Evolutionary conservation across 2,329 filamentous ascomycete species (phyloP), one percentile per base, ranked within the genome.

Genomic region (Colletotrichum tropicale): DNA sequence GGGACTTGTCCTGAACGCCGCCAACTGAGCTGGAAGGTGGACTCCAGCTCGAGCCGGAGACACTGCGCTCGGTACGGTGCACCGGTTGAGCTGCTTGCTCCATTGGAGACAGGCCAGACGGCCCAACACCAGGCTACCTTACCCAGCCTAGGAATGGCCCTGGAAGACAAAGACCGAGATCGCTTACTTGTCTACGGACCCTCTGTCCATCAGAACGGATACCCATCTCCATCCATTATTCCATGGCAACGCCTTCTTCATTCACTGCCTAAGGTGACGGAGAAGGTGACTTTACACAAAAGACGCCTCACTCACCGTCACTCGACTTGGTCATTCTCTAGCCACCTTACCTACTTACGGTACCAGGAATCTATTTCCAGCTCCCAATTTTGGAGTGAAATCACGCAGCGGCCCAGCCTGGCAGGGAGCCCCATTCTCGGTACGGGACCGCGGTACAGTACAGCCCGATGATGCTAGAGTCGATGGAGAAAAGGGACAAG

Each of bases 1-100:
- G 74, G 74, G 74, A 76, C 34, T 73, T 67, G 56, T 24, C 58
- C 62, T 43, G 21, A 26, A 66, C 34, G 58, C 43, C 56, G 56
- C 28, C 34, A 21, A 70, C 67, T 52, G n/a, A 52, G 43, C 43
- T 52, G 56, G 62, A 48, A 71, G 68, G 68, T 75, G 71, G 71
- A 71, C 71, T 74, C 71, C 36, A 74, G 66, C 71, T 67, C 71
- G 68, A 74, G 66, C 71, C 71, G 66, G 71, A 70, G 66, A 32
- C 66, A 34, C 71, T 74, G 60, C 24, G 32, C 66, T 74, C 58
- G 66, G 66, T 67, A 43, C 36, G 64, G 70, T 48, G 70, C 70
- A 61, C 71, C 66, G 32, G 32, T 74, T 43, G 58, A 65, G 66
- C 48, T 30, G 56, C 65, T 61, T 68, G 26, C 56, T 30, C 28